These are phyloP conservation scores for Heliosperma pusillum DNA, from an alignment of 148 eudicot genomes.

Conservation along the genomic window DNA sequence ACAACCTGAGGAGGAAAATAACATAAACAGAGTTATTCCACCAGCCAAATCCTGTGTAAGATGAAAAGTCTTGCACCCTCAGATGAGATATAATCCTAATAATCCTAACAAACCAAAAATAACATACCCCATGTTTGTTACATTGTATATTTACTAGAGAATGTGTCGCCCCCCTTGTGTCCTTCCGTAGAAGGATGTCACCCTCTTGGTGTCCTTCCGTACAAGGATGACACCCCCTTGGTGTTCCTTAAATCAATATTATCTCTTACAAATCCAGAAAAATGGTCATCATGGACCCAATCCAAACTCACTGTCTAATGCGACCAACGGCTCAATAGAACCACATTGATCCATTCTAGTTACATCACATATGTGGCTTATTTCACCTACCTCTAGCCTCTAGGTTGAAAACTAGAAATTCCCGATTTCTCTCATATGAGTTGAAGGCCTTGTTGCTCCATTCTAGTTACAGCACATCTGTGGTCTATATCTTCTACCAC, in stretches of 20 bases:
- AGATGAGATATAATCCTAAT: background rate
- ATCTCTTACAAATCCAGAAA: background rate
- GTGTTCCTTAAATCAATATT: background rate
- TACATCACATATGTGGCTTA: background rate
- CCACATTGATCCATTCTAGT: background rate
- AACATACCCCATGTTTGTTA: background rate
- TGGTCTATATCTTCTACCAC: background rate
- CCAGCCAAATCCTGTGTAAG: constrained; percentile 3
- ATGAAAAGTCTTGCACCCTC: constrained; percentile 11
- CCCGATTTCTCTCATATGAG: background rate
- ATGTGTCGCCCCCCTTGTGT: background rate
- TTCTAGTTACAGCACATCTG: background rate
- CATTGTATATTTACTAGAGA: background rate
- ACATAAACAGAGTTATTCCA: background rate
- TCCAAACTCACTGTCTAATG: background rate
- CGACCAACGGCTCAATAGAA: background rate
- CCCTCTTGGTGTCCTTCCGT: too few relatives aligned
- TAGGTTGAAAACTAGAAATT: background rate
- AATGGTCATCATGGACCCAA: background rate
- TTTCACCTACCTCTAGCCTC: background rate
- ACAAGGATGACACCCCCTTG: background rate
- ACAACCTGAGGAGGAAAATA: constrained; percentile 47
- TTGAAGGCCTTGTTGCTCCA: background rate
- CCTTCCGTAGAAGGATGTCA: background rate
- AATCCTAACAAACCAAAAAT: constrained; percentile 4